Base-by-base conservation (phyloP, 2,329 filamentous ascomycete genomes). In the Colletotrichum viniferum region DNA sequence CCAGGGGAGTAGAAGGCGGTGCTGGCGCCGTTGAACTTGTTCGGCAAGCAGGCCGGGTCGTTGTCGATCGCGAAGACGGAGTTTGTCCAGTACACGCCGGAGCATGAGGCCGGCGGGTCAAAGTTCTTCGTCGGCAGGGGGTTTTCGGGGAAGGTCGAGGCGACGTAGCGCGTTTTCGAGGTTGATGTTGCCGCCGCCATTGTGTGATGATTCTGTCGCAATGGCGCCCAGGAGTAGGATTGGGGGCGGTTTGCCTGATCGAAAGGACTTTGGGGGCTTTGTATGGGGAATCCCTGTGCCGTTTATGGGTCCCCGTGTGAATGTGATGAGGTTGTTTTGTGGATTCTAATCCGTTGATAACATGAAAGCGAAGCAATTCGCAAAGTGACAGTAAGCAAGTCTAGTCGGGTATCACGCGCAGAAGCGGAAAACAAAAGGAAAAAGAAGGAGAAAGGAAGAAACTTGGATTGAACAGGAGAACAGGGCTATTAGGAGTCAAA, bases 91-190 rank as follows among this genome's bases (percentile, higher is more conserved):
- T 77, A 77, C 26, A 80, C 55, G 28, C 76, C 79, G 10, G 68
- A 68, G 76, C 79, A 80, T 1, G 21, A 56, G 12, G 66, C 26
- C 8, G 78, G 74, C 14, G 77, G 70, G 8, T 76, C 70, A 71
- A 79, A 80, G 26, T 74, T 72, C 6, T 77, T 63, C 16, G 78
- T 80, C 24, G 79, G 82, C 5, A 80, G 77, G 1, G 79, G 79
- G 56, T 72, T 69, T 12, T 30, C 55, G 6, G 77, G 69, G 12
- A 79, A 80, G 4, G 52, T 74, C 5, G 74, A 73, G 34, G 71
- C 74, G 30, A 76, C 61, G 52, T 61, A 70, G 14, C 60, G 72
- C 66, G 74, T 74, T 74, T 69, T 74, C 36, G 74, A 16, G 12
- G 38, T 56, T 10, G 71, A 61, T 10, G 32, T 52, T 26, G 69